A percentile compares a stretch with the other conserved stretches of the same genome.
These are phyloP conservation scores for Ascochyta clinopodiicola DNA, from an alignment of 2,329 filamentous ascomycete species.

Conservation along the genomic window DNA sequence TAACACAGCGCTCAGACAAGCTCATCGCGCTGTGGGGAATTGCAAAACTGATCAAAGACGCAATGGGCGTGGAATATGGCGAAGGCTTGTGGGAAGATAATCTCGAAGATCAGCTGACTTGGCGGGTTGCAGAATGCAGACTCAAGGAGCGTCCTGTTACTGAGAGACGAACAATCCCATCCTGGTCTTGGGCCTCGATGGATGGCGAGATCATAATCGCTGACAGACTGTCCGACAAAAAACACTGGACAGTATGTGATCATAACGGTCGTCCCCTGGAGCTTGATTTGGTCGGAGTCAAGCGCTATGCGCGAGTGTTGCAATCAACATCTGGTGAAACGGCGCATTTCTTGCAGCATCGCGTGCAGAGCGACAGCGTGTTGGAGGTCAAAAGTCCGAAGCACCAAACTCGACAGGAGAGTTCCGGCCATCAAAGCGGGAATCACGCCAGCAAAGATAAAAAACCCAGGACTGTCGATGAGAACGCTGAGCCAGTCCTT, in stretches of 20 bases:
- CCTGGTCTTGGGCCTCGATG: conserved; percentile 36
- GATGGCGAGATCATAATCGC: conserved; percentile 24
- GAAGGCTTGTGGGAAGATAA: conserved; percentile 32
- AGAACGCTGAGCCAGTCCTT: conserved; percentile 22
- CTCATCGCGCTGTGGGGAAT: conserved; percentile 38
- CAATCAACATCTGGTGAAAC: background rate
- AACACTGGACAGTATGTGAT: conserved; percentile 22
- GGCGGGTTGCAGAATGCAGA: conserved; percentile 27
- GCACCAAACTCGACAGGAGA: background rate
- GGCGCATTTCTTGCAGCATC: conserved; percentile 4
- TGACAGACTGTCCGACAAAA: conserved; percentile 18
- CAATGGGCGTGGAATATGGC: conserved; percentile 25
- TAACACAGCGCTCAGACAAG: conserved; percentile 32
- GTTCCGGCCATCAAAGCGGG: background rate
- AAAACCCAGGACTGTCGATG: conserved; percentile 1
- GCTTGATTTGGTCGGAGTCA: conserved; percentile 21
- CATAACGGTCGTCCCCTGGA: conserved; percentile 18
- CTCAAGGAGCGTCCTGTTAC: conserved; percentile 13
- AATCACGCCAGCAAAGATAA: background rate
- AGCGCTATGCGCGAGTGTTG: background rate
- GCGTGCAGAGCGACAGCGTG: conserved; percentile 21
- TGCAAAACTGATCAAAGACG: conserved; percentile 35
- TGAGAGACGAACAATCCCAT: conserved; percentile 22
- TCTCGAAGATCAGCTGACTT: conserved; percentile 36
- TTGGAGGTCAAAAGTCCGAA: conserved; percentile 12